Evolutionary conservation across 2,329 filamentous ascomycete genomes (phyloP).

Genomic region (Scedosporium apiospermum): DNA sequence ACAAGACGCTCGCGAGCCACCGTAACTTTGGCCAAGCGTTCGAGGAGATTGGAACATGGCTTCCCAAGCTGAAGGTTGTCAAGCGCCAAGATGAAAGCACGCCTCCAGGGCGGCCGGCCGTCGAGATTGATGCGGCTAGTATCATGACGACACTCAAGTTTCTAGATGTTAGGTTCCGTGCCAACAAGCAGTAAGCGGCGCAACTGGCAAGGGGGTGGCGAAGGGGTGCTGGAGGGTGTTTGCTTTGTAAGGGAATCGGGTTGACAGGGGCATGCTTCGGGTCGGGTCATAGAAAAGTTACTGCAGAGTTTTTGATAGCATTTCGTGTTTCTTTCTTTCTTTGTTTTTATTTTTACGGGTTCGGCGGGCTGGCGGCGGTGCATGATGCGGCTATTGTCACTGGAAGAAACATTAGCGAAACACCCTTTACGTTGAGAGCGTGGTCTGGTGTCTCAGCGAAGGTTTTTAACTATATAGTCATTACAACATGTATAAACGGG

Average conservation of each 20-base stretch:
- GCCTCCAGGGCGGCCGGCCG: slow-evolving; percentile 39
- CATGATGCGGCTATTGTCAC: background rate
- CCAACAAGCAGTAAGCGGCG: background rate
- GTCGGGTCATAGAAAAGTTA: background rate
- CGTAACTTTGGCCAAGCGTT: slow-evolving; percentile 65
- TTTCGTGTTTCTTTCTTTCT: background rate
- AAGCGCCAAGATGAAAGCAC: slow-evolving; percentile 10
- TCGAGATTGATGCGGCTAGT: slow-evolving; percentile 74
- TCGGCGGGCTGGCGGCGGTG: background rate
- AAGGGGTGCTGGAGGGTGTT: slow-evolving; percentile 4
- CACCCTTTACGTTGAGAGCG: background rate
- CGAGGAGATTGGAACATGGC: slow-evolving; percentile 66
- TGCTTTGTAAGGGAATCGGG: background rate
- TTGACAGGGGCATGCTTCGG: background rate
- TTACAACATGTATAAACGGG: background rate
- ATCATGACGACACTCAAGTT: slow-evolving; percentile 80
- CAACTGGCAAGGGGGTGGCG: slow-evolving; percentile 20
- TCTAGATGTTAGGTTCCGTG: slow-evolving; percentile 66
- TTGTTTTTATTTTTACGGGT: slow-evolving; percentile 9
- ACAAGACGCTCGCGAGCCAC: slow-evolving; percentile 69
- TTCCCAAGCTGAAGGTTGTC: slow-evolving; percentile 60
- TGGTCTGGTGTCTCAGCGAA: background rate
- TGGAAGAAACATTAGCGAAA: background rate
- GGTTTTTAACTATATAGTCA: background rate
- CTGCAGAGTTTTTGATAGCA: background rate